Evolutionary conservation across 441 rosid species (phyloP), one percentile per base, ranked within the genome.

Genomic region (Pelargonium australe): DNA sequence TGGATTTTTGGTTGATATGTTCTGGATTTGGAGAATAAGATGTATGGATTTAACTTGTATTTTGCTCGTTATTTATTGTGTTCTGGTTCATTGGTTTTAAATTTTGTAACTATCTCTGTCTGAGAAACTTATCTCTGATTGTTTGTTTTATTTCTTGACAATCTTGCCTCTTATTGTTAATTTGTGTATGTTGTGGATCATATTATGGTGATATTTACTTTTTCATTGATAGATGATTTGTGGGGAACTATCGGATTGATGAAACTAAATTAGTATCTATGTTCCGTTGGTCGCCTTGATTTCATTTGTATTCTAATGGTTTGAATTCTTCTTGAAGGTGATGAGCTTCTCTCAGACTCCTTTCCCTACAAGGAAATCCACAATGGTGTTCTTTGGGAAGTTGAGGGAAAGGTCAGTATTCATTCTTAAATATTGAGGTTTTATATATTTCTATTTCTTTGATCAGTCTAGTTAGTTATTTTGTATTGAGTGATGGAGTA

Each of bases 331-430:
- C 9, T 17, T 57, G 63, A 57, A 57, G 63, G 63, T 57, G 63
- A 57, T 57, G 63, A 57, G 63, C 63, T 57, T 57, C 63, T 57
- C 55, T 49, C 55, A 0, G 55, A 49, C 55, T 49, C 55, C 14
- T 49, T 49, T 49, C 55, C 55, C 14, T 57, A 57, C 63, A 57
- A 57, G 9, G 63, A 57, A 25, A 7, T 57, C 63, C 63, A 57
- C 28, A 57, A 57, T 19, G 63, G 63, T 57, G 63, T 57, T 57
- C 63, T 57, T 28, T 57, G 63, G 63, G 63, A 57, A 19, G 63
- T 57, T 57, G 63, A 57, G 63, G 63, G 63, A 57, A 57, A 57
- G 63, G 63, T 57, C 12, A 57, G 31, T 57, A 57, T 16, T 57
- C 19, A 9, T 2, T 57, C 23, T 49, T 19, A 57, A 53, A 57